Evolutionary conservation across 345 rosid species (phyloP).

Genomic region (Euphorbia tirucalli): DNA sequence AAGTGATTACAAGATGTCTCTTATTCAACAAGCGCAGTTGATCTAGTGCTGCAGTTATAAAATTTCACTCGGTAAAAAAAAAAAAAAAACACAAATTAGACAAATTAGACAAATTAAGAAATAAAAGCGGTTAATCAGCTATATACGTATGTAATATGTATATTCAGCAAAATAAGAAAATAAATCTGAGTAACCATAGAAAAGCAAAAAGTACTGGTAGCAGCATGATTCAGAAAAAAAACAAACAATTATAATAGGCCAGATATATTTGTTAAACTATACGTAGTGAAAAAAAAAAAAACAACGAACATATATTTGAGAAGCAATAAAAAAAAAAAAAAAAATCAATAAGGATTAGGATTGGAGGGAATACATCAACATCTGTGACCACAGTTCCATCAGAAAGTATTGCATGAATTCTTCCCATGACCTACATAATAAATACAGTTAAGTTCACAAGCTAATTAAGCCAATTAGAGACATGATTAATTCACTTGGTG

Average conservation of each 20-base stretch:
- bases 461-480: background rate
- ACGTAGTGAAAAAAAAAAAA: background rate
- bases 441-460: background rate
- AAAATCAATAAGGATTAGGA: background rate
- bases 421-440: slow-evolving; percentile 75
- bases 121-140: background rate
- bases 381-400: slow-evolving; percentile 84
- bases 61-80: too few species aligned
- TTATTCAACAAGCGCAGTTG: too few species aligned
- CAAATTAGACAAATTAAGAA: background rate
- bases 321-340: background rate
- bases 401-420: slow-evolving; percentile 83
- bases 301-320: too few species aligned
- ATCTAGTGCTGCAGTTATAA: too few species aligned
- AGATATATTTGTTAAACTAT: background rate
- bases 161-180: background rate
- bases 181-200: background rate
- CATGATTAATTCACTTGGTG: background rate
- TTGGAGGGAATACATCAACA: slow-evolving; percentile 59
- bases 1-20: too few species aligned
- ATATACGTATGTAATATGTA: background rate
- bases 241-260: background rate
- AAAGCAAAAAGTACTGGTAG: background rate
- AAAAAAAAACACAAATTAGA: background rate
- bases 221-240: background rate